Evolutionary conservation across 371 early-diverging fungal species (phyloP).

Genomic region (Umbelopsis sp.): DNA sequence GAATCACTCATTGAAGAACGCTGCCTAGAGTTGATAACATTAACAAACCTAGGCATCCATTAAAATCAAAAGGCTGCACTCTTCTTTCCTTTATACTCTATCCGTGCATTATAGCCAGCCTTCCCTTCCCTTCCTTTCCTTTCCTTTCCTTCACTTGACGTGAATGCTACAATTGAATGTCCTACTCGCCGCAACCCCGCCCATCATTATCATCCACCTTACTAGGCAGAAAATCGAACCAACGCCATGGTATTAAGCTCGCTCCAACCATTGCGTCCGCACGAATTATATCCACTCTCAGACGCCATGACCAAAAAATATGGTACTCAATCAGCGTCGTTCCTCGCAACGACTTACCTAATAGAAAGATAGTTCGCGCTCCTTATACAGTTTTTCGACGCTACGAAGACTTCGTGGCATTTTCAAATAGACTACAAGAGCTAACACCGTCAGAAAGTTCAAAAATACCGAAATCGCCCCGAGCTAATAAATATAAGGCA

Average conservation of each 20-base stretch:
- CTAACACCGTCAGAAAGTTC: background rate
- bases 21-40: no score
- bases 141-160: background rate
- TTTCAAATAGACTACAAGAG: conserved; percentile 28
- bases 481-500: conserved; percentile 20
- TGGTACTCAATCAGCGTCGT: conserved; percentile 33
- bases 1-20: background rate
- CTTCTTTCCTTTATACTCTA: background rate
- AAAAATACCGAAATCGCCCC: conserved; percentile 2
- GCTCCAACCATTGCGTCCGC: conserved; percentile 32
- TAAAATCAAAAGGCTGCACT: background rate
- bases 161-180: conserved; percentile 5
- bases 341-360: conserved; percentile 24
- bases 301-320: conserved; percentile 28
- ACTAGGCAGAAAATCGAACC: background rate
- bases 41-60: no score
- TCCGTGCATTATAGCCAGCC: background rate
- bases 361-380: conserved; percentile 20
- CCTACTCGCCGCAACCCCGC: conserved; percentile 2
- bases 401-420: conserved; percentile 32
- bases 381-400: conserved; percentile 35
- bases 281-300: conserved; percentile 22
- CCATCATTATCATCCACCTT: conserved; percentile 5
- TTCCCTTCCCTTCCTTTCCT: background rate
- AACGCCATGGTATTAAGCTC: conserved; percentile 28